Conservation (phyloP, 169 alveolate species). For the Plasmodium knowlesi region DNA sequence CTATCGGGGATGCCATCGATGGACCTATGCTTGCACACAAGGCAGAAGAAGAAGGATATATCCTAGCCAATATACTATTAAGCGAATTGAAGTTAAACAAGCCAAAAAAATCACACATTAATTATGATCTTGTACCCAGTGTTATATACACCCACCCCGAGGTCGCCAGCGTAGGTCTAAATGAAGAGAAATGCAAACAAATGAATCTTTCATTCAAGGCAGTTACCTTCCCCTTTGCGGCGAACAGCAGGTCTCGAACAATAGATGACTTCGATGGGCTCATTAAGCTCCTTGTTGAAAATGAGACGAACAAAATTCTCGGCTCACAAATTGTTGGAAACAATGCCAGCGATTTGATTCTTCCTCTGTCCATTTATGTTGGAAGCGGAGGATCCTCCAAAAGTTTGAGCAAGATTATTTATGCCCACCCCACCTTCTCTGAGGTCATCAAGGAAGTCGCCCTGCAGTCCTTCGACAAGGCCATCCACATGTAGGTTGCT, state of each 20-base stretch:
- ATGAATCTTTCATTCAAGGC: slow-evolving; percentile 89
- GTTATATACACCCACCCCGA: slow-evolving; percentile 99
- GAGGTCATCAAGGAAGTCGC: slow-evolving; percentile 97
- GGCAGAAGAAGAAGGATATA: slow-evolving; percentile 98
- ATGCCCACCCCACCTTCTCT: slow-evolving; percentile 98
- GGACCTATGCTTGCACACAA: slow-evolving; percentile 99
- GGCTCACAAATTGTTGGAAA: slow-evolving; percentile 98
- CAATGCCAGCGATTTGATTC: slow-evolving; percentile 97
- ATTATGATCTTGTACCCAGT: slow-evolving; percentile 96
- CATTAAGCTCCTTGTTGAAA: slow-evolving; percentile 90
- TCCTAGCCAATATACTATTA: slow-evolving; percentile 93
- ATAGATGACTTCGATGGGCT: slow-evolving; percentile 96
- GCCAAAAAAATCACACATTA: slow-evolving; percentile 83
- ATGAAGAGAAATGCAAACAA: slow-evolving; percentile 93
- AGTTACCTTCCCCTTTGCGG: slow-evolving; percentile 96
- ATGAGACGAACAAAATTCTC: slow-evolving; percentile 93
- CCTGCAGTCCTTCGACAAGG: slow-evolving; percentile 94
- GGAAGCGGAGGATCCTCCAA: slow-evolving; percentile 96
- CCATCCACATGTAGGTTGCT: slow-evolving; percentile 91
- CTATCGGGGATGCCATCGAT: slow-evolving; percentile 97
- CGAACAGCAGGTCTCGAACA: slow-evolving; percentile 96
- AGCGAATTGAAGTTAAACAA: slow-evolving; percentile 85
- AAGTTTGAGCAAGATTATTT: slow-evolving; percentile 96
- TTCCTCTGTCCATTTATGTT: slow-evolving; percentile 93
- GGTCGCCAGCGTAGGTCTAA: slow-evolving; percentile 98